Evolutionary conservation across 768 basidiomycete species (phyloP).

Genomic region (Rubroboletus satanas): DNA sequence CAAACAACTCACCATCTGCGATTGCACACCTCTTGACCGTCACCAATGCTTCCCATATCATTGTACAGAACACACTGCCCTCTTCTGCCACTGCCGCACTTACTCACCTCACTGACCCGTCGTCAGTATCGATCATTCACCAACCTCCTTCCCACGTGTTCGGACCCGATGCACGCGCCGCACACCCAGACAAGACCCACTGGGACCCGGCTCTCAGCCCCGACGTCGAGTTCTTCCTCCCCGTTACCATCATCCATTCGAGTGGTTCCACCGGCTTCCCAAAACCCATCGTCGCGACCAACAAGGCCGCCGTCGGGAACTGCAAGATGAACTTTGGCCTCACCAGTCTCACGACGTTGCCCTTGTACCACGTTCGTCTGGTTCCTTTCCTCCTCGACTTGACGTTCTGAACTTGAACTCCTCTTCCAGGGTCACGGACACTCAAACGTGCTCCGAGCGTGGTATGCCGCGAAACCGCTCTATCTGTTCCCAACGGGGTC

Average conservation of each 20-base stretch:
- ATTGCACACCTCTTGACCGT: constrained; percentile 41
- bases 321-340: constrained; percentile 31
- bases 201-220: constrained; percentile 22
- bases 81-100: constrained; percentile 17
- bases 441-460: constrained; percentile 36
- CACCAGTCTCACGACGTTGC: constrained; percentile 22
- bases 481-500: constrained; percentile 41
- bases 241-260: constrained; percentile 24
- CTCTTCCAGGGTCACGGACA: constrained; percentile 22
- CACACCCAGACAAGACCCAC: constrained; percentile 18
- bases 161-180: constrained; percentile 11
- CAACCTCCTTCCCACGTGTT: constrained; percentile 22
- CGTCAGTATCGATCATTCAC: constrained; percentile 20
- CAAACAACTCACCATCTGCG: constrained; percentile 45
- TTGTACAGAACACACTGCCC: constrained; percentile 18
- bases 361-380: constrained; percentile 32
- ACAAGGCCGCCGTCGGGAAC: constrained; percentile 35
- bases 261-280: constrained; percentile 45
- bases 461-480: constrained; percentile 40
- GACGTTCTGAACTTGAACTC: neutral
- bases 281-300: constrained; percentile 39
- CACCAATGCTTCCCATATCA: constrained; percentile 20
- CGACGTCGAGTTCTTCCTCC: constrained; percentile 20
- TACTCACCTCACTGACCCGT: constrained; percentile 13
- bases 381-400: neutral